Base-by-base conservation (phyloP, 83 land plant genomes). In the Picea abies region DNA sequence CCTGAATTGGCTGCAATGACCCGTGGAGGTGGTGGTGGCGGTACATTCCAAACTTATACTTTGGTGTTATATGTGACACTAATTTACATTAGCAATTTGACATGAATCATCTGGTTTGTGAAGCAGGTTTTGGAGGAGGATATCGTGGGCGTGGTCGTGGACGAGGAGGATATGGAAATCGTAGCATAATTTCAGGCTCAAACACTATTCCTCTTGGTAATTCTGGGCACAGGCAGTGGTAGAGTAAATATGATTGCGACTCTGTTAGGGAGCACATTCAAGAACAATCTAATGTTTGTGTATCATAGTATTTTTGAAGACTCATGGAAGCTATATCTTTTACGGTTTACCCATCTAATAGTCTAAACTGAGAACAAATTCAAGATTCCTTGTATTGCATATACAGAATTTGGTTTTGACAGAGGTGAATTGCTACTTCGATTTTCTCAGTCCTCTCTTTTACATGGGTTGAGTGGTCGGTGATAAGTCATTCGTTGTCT, bases 1-100 rank as follows among this genome's bases (percentile, higher is more conserved):
- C 94, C 96, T 81, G 82, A 85, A 63, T 76, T 97, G n/a, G 76
- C 88, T 65, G 80, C 90, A 9, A 84, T 97, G 90, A 89, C 89
- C 15, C 85, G 85, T n/a, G 85, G 79, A 62, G 83, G 83, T 76
- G 60, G 66, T 62, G 41, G 70, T 26, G 90, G 87, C 76, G 91
- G 95, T 91, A 84, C 63, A 67, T 22, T 22, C 5, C n/a, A 58
- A 29, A 32, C 8, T 26, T 37, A 19, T 6, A 1, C 26, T 15
- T 20, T 81, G 17, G 10, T 23, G n/a, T 15, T 8, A 29, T 20
- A 17, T 22, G 7, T 79, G 25, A 17, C 56, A 25, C 3, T 44
- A 5, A 5, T 68, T 12, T 81, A 23, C 14, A 52, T 41, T n/a
- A 29, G 3, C 17, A 17, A 23, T 10, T 65, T 12, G 20, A 67